These are phyloP conservation scores for Teratosphaeria gauchensis DNA, from an alignment of 2,329 filamentous ascomycete genomes.

Conservation along the genomic window DNA sequence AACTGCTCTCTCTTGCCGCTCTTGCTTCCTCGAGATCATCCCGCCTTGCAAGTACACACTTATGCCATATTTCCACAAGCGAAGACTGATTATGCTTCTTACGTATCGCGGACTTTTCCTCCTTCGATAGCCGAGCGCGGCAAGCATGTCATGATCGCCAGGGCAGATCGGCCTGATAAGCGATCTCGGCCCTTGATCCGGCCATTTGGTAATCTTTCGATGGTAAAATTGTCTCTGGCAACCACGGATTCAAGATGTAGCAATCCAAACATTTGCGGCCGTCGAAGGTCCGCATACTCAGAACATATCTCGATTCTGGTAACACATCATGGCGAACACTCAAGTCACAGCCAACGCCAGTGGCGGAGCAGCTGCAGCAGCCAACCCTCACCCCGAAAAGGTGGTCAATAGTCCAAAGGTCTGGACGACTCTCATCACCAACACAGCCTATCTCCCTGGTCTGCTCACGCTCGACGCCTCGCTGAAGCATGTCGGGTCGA, in stretches of 20 bases:
- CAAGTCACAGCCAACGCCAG: background rate
- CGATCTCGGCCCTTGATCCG: background rate
- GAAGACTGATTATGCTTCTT: background rate
- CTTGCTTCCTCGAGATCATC: background rate
- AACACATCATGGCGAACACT: background rate
- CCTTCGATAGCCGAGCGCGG: background rate
- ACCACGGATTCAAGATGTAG: background rate
- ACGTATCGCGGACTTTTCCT: background rate
- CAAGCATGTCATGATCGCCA: background rate
- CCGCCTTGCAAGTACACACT: background rate
- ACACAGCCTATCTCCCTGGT: conserved; percentile 69
- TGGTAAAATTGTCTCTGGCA: background rate
- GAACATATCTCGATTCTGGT: background rate
- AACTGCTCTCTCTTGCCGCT: background rate
- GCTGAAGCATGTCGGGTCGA: conserved; percentile 53
- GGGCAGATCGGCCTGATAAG: background rate
- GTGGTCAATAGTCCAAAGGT: conserved; percentile 43
- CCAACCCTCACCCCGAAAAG: conserved; percentile 16
- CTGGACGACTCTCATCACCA: conserved; percentile 83
- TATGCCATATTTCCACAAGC: conserved; percentile 7
- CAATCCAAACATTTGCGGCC: background rate
- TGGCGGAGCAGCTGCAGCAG: background rate
- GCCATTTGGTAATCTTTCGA: background rate
- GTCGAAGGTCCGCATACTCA: background rate
- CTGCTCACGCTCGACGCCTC: conserved; percentile 74